Evolutionary conservation across 148 eudicot genomes (phyloP), one percentile per base, ranked within the genome.

Genomic region (Rhododendron molle): DNA sequence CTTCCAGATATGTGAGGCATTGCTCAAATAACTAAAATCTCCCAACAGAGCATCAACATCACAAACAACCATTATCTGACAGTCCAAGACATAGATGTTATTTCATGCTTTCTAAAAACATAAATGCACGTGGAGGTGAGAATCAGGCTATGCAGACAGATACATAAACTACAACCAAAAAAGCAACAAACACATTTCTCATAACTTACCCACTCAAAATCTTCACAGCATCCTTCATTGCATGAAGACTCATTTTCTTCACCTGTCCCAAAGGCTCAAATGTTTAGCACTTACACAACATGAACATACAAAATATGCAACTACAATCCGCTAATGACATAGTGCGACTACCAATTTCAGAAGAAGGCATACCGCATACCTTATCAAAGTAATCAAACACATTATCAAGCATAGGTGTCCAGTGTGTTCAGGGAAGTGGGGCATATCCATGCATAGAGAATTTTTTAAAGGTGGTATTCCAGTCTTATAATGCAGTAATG

Each of bases 161-260:
- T n/a, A 2, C 36, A 15, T 13, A 82, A 67, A 2, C 56, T 21
- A 14, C 16, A 32, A 32, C 40, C 0, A 13, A 82, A 36, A 30
- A 69, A 69, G 28, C 62, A 62, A 52, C 46, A 54, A 0, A 4
- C 21, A 2, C 81, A 54, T 84, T 44, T 77, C 13, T 38, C 81
- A 65, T 77, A 16, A 79, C 87, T 78, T 85, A 85, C 84, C 79
- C 52, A 28, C n/a, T 2, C 82, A 89, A 78, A 10, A 47, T 76
- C 12, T 73, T n/a, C 78, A 89, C 85, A 40, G 89, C 91, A 3
- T 62, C 5, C 30, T 74, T 16, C 80, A 87, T 80, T 83, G 91
- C 91, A 76, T 85, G 83, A 58, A 89, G 84, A 34, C 60, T 49
- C 86, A 89, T 87, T 81, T 87, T 89, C 86, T 89, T 89, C 69